These are phyloP conservation scores for Pseudogymnoascus sp. DNA, from an alignment of 2,329 filamentous ascomycete species.

Conservation along the genomic window DNA sequence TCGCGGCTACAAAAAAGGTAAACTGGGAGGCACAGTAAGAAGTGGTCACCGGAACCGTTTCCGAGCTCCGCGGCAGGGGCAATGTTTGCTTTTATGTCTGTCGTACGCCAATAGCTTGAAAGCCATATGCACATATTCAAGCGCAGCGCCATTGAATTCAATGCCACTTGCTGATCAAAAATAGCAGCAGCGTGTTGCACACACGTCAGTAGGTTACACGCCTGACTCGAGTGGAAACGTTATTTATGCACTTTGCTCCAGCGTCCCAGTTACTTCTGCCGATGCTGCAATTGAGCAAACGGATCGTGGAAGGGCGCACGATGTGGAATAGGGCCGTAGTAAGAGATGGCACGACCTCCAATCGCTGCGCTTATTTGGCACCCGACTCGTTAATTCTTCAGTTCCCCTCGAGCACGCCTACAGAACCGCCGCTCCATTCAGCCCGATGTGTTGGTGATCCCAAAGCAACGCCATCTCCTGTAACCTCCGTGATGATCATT, in stretches of 20 bases:
- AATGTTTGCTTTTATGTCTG: not conserved
- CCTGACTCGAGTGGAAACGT: not conserved
- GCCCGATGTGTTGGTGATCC: not conserved
- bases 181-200: not conserved
- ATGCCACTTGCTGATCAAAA: not conserved
- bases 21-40: not conserved
- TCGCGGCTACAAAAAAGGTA: not conserved
- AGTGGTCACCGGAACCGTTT: not conserved
- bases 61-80: not conserved
- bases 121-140: not conserved
- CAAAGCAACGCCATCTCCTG: not conserved
- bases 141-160: not conserved
- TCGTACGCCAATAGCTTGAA: not conserved
- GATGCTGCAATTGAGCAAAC: not conserved
- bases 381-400: not conserved
- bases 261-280: not conserved
- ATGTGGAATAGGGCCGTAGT: not conserved
- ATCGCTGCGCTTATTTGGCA: not conserved
- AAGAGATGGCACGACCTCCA: not conserved
- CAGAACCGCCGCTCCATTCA: not conserved
- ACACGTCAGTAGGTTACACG: not conserved
- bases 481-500: not conserved
- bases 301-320: not conserved
- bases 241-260: not conserved
- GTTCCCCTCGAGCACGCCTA: not conserved